phyloP scores from a whole-genome alignment of 352 stramenopile genomes.

The Pythium dissotocum region DNA sequence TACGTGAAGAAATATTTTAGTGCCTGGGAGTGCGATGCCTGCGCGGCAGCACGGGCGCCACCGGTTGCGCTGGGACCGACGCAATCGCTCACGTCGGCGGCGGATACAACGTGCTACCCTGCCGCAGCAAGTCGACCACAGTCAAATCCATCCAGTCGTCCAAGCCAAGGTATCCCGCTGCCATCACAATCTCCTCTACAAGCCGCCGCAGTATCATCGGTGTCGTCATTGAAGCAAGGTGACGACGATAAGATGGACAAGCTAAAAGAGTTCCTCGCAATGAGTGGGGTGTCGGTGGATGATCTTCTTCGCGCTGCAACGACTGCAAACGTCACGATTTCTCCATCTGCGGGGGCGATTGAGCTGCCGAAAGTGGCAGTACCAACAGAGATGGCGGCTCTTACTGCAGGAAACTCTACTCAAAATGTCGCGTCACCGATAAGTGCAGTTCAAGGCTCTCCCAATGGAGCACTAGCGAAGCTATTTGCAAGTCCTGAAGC shows the following conservation, averaged over 20 bases:
- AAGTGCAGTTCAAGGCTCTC: neutral
- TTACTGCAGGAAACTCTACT: neutral
- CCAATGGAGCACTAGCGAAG: constrained; percentile 4
- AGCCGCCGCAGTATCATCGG: neutral
- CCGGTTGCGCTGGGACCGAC: neutral
- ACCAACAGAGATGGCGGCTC: neutral
- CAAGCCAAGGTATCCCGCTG: neutral
- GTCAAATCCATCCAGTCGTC: neutral
- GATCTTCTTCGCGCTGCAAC: constrained; percentile 69
- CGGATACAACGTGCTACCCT: neutral
- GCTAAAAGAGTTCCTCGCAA: constrained; percentile 58
- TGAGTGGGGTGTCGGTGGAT: constrained; percentile 68
- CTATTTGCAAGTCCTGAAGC: constrained; percentile 2
- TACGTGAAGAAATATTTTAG: constrained; percentile 88
- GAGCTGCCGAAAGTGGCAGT: neutral
- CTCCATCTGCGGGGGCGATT: constrained; percentile 7
- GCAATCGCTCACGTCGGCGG: neutral
- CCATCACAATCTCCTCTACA: neutral
- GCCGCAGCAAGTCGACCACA: neutral
- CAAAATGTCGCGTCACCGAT: neutral
- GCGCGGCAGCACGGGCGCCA: constrained; percentile 20
- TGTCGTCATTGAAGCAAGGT: neutral
- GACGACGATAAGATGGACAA: constrained; percentile 48
- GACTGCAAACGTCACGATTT: constrained; percentile 41
- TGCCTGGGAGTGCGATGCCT: constrained; percentile 69